Conservation (phyloP, 495 filamentous ascomycete species). For the Glutinoglossum americanum region DNA sequence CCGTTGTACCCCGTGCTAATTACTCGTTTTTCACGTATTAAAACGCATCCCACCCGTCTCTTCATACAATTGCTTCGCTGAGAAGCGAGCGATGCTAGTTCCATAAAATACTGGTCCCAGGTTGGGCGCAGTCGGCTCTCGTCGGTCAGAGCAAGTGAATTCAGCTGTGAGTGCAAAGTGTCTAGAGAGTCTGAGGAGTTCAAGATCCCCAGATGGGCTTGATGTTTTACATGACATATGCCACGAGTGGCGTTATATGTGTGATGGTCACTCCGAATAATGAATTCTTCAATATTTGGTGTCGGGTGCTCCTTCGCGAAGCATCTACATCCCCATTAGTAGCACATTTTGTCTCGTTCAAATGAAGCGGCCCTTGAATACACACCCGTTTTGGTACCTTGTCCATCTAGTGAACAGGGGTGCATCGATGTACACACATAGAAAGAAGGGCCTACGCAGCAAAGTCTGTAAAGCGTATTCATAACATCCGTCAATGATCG, state of each 20-base stretch:
- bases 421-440: constrained; percentile 79
- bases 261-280: constrained; percentile 49
- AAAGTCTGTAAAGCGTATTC: constrained; percentile 48
- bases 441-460: constrained; percentile 66
- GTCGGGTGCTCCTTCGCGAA: constrained; percentile 19
- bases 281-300: constrained; percentile 56
- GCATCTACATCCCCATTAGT: constrained; percentile 18
- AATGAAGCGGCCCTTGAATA: not conserved
- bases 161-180: constrained; percentile 44
- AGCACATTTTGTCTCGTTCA: not conserved
- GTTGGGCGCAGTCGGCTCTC: constrained; percentile 65
- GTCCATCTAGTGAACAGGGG: constrained; percentile 66
- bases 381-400: constrained; percentile 37
- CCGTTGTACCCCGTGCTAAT: constrained; percentile 97
- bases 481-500: constrained; percentile 47
- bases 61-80: constrained; percentile 97
- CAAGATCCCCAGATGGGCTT: constrained; percentile 63
- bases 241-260: constrained; percentile 48
- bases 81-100: constrained; percentile 74
- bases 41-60: constrained; percentile 77
- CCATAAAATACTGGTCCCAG: constrained; percentile 98
- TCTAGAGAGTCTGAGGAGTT: constrained; percentile 56
- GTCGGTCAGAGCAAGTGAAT: constrained; percentile 49
- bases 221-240: constrained; percentile 48
- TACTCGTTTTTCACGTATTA: constrained; percentile 74